Conservation (phyloP, 306 rosid species). For the Lagenaria siceraria region DNA sequence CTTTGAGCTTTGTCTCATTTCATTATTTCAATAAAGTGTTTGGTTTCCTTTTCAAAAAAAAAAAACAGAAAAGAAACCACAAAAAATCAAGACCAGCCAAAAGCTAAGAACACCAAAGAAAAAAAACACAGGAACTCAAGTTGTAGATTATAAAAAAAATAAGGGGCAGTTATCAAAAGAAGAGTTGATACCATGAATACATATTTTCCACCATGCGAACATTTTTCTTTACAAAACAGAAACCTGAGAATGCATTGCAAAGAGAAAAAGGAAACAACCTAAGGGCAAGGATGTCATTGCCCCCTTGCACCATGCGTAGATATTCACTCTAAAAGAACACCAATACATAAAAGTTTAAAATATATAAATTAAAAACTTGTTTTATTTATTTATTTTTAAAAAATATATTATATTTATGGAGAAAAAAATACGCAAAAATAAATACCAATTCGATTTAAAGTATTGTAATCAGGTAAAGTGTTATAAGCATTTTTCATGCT, state of each 20-base stretch:
- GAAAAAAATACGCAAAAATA: background rate
- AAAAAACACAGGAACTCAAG: background rate
- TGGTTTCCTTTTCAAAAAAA: too few species aligned
- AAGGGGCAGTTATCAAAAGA: background rate
- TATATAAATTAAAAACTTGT: background rate
- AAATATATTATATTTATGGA: background rate
- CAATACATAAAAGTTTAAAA: background rate
- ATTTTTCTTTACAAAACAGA: background rate
- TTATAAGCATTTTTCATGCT: background rate
- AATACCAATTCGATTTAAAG: constrained; percentile 1
- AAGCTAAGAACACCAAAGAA: background rate
- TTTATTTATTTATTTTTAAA: background rate
- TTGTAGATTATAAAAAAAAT: background rate
- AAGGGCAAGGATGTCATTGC: background rate
- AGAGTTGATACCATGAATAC: background rate
- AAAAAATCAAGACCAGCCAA: background rate
- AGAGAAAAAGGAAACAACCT: background rate
- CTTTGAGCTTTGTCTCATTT: too few species aligned
- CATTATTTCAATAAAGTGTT: too few species aligned
- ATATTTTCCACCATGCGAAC: background rate
- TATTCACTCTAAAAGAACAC: background rate
- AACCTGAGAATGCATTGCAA: background rate
- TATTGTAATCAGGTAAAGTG: background rate
- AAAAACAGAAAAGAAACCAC: background rate
- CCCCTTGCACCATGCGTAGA: too few species aligned